Conservation (phyloP, 2,329 filamentous ascomycete genomes). For the Fusarium nurragi region DNA sequence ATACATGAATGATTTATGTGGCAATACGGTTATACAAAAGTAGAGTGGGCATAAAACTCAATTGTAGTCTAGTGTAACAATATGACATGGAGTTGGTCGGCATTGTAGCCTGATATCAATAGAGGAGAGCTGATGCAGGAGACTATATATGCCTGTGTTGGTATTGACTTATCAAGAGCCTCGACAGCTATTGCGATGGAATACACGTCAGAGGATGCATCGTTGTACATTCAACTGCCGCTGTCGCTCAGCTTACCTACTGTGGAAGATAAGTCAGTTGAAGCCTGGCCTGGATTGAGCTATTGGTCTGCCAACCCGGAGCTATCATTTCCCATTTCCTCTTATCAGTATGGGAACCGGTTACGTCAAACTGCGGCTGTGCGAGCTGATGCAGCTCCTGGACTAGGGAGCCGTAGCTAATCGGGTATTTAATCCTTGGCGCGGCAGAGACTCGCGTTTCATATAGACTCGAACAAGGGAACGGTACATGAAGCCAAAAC, state of each 20-base stretch:
- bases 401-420: not conserved
- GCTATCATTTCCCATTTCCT: not conserved
- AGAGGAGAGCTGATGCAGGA: not conserved
- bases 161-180: not conserved
- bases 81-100: not conserved
- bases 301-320: not conserved
- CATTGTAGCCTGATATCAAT: not conserved
- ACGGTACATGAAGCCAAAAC: too few relatives aligned
- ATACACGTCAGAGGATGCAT: not conserved
- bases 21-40: conserved; percentile 6
- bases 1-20: conserved; percentile 21
- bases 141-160: not conserved
- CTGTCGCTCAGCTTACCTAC: conserved; percentile 14
- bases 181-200: not conserved
- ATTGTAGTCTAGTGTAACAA: conserved; percentile 31
- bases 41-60: not conserved
- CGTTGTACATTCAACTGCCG: not conserved
- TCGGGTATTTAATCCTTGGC: not conserved
- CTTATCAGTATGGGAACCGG: not conserved
- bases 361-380: not conserved
- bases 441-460: not conserved
- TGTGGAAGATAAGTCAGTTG: not conserved
- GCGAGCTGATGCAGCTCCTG: conserved; percentile 18
- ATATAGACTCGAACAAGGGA: not conserved
- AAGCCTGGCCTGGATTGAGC: not conserved